phyloP scores from a whole-genome alignment of 228 moss, liverwort and hornwort genomes.

The Sphagnum fallax region DNA sequence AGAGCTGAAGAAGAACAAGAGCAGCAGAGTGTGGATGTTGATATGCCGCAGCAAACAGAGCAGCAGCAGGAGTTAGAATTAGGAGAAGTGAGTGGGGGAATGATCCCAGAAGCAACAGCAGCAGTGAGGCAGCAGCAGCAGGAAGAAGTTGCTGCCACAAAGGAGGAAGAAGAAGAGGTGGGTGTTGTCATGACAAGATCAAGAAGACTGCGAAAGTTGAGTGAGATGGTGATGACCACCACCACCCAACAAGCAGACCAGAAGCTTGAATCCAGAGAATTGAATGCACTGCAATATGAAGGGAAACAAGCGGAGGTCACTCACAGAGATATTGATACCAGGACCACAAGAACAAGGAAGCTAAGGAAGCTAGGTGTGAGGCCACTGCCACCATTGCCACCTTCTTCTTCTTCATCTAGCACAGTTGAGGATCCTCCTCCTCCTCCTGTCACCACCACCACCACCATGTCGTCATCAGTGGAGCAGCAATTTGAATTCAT shows the following conservation, averaged over 20 bases:
- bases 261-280: constrained; percentile 22
- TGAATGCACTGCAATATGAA: constrained; percentile 18
- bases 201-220: not conserved
- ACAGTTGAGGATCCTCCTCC: constrained; percentile 42
- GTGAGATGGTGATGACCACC: constrained; percentile 17
- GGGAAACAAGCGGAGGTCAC: constrained; percentile 14
- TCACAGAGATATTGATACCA: too few relatives aligned
- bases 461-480: constrained; percentile 25
- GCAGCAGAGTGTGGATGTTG: constrained; percentile 16
- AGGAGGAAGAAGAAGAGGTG: too few relatives aligned
- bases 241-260: constrained; percentile 27
- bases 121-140: too few relatives aligned
- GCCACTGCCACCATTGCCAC: constrained; percentile 30
- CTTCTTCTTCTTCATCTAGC: not conserved
- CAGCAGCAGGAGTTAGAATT: constrained; percentile 13
- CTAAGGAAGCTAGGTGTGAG: constrained; percentile 15
- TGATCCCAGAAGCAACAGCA: too few relatives aligned
- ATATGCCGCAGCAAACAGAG: constrained; percentile 29
- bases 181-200: not conserved
- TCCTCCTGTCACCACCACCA: constrained; percentile 11
- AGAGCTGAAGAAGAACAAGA: constrained; percentile 2
- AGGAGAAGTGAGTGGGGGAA: constrained; percentile 20
- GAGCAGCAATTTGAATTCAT: constrained; percentile 37
- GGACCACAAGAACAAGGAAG: constrained; percentile 8
- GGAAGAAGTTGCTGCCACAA: too few relatives aligned